Evolutionary conservation across 495 filamentous ascomycete genomes (phyloP).

Genomic region (Astrothelium subdiscretum): DNA sequence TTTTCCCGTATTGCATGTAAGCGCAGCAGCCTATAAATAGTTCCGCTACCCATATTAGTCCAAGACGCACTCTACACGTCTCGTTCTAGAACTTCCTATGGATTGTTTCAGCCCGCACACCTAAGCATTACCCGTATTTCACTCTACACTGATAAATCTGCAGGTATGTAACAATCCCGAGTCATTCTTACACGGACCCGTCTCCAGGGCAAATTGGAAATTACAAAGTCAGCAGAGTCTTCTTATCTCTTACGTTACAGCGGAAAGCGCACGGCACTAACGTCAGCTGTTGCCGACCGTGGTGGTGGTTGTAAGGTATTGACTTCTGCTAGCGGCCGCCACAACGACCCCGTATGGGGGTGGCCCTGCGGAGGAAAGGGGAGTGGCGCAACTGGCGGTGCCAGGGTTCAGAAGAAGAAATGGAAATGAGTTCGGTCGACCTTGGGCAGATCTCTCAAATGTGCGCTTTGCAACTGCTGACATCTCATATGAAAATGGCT

Average conservation of each 20-base stretch:
- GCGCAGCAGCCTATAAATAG: not conserved
- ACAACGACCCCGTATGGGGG: not conserved
- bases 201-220: not conserved
- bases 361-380: not conserved
- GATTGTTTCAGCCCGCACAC: not conserved
- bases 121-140: not conserved
- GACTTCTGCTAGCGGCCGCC: not conserved
- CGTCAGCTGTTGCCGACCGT: not conserved
- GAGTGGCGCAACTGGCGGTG: not conserved
- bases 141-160: not conserved
- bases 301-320: too few species aligned
- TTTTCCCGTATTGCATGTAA: not conserved
- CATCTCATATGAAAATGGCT: not conserved
- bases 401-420: not conserved
- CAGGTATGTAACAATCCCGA: not conserved
- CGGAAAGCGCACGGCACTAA: not conserved
- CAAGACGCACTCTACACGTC: not conserved
- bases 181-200: not conserved
- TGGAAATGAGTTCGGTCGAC: not conserved
- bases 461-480: not conserved
- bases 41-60: not conserved
- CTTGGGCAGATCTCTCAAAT: not conserved
- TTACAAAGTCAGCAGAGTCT: not conserved
- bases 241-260: not conserved
- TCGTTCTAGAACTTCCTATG: not conserved